Conservation (phyloP, 371 early-diverging fungal species). For the Lichtheimia corymbifera region DNA sequence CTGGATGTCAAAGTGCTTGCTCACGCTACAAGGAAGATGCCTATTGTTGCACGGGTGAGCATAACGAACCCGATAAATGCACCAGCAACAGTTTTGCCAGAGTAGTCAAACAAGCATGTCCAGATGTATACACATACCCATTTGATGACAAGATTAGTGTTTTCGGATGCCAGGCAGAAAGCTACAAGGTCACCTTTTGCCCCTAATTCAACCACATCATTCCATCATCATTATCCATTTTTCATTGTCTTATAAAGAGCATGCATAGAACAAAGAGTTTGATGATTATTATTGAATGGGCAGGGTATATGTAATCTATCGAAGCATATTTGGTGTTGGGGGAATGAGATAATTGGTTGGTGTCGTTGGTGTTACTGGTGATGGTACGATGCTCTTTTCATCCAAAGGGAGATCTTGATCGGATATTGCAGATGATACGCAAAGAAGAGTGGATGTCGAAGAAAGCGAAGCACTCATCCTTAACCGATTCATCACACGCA, state of each 20-base stretch:
- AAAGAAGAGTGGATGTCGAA: background rate
- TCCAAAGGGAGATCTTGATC: background rate
- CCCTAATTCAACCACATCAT: conserved; percentile 2
- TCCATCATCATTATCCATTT: background rate
- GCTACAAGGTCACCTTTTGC: conserved; percentile 21
- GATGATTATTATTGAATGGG: background rate
- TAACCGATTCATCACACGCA: conserved; percentile 40
- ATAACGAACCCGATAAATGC: conserved; percentile 26
- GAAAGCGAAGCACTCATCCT: conserved; percentile 11
- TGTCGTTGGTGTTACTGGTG: background rate
- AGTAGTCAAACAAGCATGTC: conserved; percentile 29
- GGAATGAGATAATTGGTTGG: too few species aligned
- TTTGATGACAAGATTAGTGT: conserved; percentile 18
- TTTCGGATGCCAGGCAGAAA: conserved; percentile 15
- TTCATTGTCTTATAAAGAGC: background rate
- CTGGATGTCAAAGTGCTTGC: conserved; percentile 26
- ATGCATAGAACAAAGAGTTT: background rate
- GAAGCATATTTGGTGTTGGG: background rate
- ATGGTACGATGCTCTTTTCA: background rate
- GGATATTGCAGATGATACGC: background rate
- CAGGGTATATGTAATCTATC: background rate
- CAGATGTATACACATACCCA: conserved; percentile 37
- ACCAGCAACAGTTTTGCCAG: conserved; percentile 17
- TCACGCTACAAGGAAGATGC: conserved; percentile 24
- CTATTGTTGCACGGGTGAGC: conserved; percentile 31